A percentile compares a stretch with the other conserved stretches of the same genome.
Evolutionary conservation across 2,329 filamentous ascomycete species (phyloP).

Genomic region (Calonectria leucothoes): DNA sequence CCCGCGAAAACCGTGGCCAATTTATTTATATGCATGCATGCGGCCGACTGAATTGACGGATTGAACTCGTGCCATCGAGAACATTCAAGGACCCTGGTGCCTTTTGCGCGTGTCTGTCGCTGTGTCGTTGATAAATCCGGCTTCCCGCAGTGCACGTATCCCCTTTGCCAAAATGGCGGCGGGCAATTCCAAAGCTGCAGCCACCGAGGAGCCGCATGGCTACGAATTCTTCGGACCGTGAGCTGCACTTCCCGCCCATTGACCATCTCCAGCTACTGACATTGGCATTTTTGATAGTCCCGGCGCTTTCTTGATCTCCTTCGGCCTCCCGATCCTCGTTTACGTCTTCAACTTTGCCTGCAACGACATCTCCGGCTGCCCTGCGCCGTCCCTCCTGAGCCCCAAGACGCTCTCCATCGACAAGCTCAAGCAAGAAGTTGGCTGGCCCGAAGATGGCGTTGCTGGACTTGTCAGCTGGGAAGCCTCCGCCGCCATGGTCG

Average conservation of each 20-base stretch:
- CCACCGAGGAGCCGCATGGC: constrained; percentile 50
- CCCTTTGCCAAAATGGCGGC: constrained; percentile 44
- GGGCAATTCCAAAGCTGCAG: constrained; percentile 40
- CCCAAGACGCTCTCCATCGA: constrained; percentile 78
- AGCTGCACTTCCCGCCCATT: constrained; percentile 34
- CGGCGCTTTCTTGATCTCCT: constrained; percentile 81
- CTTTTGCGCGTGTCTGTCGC: not conserved
- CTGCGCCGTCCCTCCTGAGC: constrained; percentile 81
- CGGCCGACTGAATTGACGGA: not conserved
- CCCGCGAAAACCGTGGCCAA: constrained; percentile 22
- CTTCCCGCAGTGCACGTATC: not conserved
- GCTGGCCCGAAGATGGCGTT: constrained; percentile 81
- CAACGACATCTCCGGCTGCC: constrained; percentile 94
- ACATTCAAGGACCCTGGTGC: constrained; percentile 6
- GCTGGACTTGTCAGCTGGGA: constrained; percentile 76
- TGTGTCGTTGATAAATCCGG: not conserved
- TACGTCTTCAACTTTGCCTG: constrained; percentile 87
- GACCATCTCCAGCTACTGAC: constrained; percentile 15
- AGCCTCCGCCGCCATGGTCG: constrained; percentile 76
- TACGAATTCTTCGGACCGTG: constrained; percentile 67
- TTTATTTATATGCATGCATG: constrained; percentile 10
- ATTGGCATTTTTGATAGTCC: constrained; percentile 60
- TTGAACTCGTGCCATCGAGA: not conserved
- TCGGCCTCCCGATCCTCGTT: constrained; percentile 82
- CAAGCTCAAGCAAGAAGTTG: constrained; percentile 81